These are phyloP conservation scores for Scutellaria minor DNA, from an alignment of 257 asterid genomes.

Conservation along the genomic window DNA sequence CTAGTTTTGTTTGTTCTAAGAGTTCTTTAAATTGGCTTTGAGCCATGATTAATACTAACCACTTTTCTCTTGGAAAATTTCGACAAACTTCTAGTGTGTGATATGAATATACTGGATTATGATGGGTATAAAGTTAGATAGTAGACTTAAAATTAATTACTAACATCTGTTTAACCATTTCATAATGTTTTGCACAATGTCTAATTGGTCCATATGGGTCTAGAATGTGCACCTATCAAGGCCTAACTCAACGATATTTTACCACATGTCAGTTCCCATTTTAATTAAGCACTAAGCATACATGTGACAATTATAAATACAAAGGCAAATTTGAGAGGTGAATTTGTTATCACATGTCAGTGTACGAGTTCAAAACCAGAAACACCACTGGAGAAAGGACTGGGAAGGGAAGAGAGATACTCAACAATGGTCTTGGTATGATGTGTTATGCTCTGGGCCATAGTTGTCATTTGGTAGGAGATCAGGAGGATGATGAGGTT, in stretches of 20 bases:
- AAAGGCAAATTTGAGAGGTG: background rate
- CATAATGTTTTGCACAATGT: slow-evolving; percentile 1
- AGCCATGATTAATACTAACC: background rate
- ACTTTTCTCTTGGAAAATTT: background rate
- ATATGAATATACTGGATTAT: slow-evolving; percentile 9
- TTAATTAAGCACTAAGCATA: background rate
- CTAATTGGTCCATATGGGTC: slow-evolving; percentile 14
- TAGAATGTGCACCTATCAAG: background rate
- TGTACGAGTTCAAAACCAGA: slow-evolving; percentile 2
- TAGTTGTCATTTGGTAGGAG: background rate
- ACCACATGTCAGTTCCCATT: slow-evolving; percentile 10
- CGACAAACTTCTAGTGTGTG: background rate
- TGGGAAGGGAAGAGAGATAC: background rate
- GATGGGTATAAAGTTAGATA: background rate
- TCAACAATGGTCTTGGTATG: background rate
- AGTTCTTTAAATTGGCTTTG: slow-evolving; percentile 11
- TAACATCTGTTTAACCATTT: background rate
- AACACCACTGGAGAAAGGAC: slow-evolving; percentile 1
- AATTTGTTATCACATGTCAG: background rate
- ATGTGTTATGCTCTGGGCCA: background rate
- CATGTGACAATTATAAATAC: background rate
- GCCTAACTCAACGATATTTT: background rate
- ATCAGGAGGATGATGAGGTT: slow-evolving; percentile 1
- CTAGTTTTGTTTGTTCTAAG: slow-evolving; percentile 15
- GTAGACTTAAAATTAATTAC: background rate